These are phyloP conservation scores for Cutaneotrichosporon arboriforme DNA, from an alignment of 1,284 basidiomycete genomes.

Conservation along the genomic window DNA sequence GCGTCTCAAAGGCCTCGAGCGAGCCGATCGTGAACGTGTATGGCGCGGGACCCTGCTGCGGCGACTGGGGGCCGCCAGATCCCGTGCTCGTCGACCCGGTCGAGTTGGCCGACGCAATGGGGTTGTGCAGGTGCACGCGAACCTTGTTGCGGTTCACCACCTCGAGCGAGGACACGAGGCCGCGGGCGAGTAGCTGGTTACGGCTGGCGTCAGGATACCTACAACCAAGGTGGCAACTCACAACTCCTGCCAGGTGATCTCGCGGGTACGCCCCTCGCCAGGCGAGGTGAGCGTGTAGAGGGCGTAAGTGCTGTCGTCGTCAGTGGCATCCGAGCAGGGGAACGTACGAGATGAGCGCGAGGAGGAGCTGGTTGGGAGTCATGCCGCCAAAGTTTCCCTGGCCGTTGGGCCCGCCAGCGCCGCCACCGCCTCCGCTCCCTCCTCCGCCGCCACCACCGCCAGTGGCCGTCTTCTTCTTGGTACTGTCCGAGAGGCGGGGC, in stretches of 20 bases:
- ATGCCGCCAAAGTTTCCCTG: constrained; percentile 31
- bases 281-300: constrained; percentile 40
- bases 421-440: constrained; percentile 31
- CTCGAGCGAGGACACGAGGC: constrained; percentile 87
- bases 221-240: constrained; percentile 27
- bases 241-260: constrained; percentile 99
- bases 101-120: constrained; percentile 21
- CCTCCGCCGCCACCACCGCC: constrained; percentile 32
- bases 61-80: constrained; percentile 26
- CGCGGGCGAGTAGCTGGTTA: constrained; percentile 90
- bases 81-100: constrained; percentile 16
- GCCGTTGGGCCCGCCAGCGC: constrained; percentile 25
- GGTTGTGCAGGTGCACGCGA: constrained; percentile 46
- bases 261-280: constrained; percentile 53
- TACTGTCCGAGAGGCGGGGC: constrained; percentile 36
- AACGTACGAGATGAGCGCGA: constrained; percentile 35
- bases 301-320: constrained; percentile 31
- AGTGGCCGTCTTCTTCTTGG: constrained; percentile 28
- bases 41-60: constrained; percentile 45
- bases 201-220: constrained; percentile 50
- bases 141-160: constrained; percentile 91
- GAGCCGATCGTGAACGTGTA: constrained; percentile 98
- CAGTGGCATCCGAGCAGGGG: not conserved
- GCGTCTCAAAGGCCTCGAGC: constrained; percentile 93
- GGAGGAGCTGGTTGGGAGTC: constrained; percentile 44